These are phyloP conservation scores for Aspergillus glaucus DNA, from an alignment of 2,329 filamentous ascomycete species.

Conservation along the genomic window DNA sequence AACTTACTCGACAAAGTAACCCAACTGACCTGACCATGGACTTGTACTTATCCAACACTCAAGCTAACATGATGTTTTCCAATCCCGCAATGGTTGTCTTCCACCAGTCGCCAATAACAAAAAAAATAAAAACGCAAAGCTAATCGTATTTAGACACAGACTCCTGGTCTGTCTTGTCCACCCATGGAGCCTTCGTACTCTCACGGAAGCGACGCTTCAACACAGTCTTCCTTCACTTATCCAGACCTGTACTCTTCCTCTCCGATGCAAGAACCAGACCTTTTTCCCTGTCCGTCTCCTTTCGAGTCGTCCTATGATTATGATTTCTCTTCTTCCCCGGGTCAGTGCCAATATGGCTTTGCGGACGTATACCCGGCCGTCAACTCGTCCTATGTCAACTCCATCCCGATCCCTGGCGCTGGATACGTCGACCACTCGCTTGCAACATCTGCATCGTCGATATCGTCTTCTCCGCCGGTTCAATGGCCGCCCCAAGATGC, in stretches of 20 bases:
- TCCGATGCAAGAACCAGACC: slow-evolving; percentile 4
- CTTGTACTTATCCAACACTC: neutral
- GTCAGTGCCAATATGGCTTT: neutral
- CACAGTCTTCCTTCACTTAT: slow-evolving; percentile 10
- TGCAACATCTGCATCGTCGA: slow-evolving; percentile 8
- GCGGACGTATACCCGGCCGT: neutral
- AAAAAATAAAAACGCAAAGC: neutral
- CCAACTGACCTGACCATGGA: neutral
- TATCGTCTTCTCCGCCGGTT: neutral
- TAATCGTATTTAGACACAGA: neutral
- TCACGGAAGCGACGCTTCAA: slow-evolving; percentile 14
- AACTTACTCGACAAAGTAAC: neutral
- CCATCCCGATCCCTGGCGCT: slow-evolving; percentile 1
- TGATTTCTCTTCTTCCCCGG: neutral
- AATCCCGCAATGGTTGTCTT: neutral
- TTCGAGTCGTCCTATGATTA: slow-evolving; percentile 3
- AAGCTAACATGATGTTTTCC: neutral
- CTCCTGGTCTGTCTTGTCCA: neutral
- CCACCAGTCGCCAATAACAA: neutral
- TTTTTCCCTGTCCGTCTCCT: slow-evolving; percentile 2
- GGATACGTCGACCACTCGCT: slow-evolving; percentile 5
- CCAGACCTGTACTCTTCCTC: slow-evolving; percentile 10
- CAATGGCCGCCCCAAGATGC: neutral
- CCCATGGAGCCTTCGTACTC: slow-evolving; percentile 19
- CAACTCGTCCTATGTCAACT: neutral